phyloP scores from a whole-genome alignment of 2,329 filamentous ascomycete species.

The Neopestalotiopsis sp. region DNA sequence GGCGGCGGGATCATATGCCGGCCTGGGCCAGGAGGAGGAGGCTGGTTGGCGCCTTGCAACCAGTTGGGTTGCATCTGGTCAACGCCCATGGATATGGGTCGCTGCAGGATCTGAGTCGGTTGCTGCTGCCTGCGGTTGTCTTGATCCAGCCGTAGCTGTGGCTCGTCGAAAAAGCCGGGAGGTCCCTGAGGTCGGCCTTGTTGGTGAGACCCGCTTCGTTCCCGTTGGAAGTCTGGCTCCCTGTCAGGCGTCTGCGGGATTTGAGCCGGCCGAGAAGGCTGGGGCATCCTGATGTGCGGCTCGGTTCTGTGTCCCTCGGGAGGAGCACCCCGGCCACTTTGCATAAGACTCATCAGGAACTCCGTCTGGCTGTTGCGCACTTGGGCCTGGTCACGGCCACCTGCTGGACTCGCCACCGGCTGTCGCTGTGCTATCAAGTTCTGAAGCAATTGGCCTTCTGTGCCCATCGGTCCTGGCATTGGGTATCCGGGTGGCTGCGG shows the following conservation, averaged over 20 bases:
- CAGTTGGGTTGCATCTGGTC: constrained; percentile 64
- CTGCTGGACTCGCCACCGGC: constrained; percentile 31
- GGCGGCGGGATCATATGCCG: constrained; percentile 67
- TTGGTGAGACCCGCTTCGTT: constrained; percentile 41
- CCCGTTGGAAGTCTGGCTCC: constrained; percentile 52
- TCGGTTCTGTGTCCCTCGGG: constrained; percentile 58
- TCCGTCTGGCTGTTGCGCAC: constrained; percentile 68
- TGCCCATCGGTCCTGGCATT: constrained; percentile 44
- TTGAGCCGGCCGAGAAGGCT: constrained; percentile 55
- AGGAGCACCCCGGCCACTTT: constrained; percentile 51
- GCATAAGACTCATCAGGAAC: constrained; percentile 86
- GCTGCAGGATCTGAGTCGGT: constrained; percentile 68
- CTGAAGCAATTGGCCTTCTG: constrained; percentile 63
- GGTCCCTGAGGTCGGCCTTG: constrained; percentile 41
- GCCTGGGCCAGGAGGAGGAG: constrained; percentile 47
- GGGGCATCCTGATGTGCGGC: constrained; percentile 57
- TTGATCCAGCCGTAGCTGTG: constrained; percentile 53
- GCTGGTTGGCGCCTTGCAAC: constrained; percentile 49
- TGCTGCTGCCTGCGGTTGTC: constrained; percentile 57
- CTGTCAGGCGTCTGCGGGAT: constrained; percentile 53
- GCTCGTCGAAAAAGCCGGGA: constrained; percentile 60
- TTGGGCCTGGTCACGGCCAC: constrained; percentile 49
- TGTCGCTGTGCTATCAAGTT: constrained; percentile 66
- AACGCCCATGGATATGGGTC: constrained; percentile 64
- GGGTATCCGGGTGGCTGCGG: constrained; percentile 53